A percentile compares a stretch with the other conserved stretches of the same genome.
Conservation (phyloP, 495 filamentous ascomycete genomes). For the Penicillium diatomitis region DNA sequence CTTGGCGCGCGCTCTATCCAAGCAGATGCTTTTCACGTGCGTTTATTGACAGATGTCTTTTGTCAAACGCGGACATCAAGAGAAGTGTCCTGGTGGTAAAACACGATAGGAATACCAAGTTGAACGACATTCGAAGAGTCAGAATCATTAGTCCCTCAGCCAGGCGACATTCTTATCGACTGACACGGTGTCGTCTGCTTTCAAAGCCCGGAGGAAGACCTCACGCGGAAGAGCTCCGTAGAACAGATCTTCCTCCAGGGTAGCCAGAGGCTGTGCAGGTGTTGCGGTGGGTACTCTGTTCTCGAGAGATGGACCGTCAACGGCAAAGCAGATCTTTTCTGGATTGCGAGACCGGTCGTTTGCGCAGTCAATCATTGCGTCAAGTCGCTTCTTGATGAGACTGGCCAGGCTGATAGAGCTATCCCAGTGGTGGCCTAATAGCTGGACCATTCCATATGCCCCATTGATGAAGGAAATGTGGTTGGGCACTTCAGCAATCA, state of each 20-base stretch:
- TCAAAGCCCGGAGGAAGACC: constrained; percentile 25
- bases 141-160: constrained; percentile 17
- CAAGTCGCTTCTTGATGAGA: constrained; percentile 22
- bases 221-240: constrained; percentile 26
- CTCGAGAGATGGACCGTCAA: constrained; percentile 25
- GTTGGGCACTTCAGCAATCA: constrained; percentile 24
- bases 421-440: constrained; percentile 27
- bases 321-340: constrained; percentile 25
- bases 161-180: constrained; percentile 20
- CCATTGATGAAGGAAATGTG: constrained; percentile 39
- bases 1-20: no score
- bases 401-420: constrained; percentile 19
- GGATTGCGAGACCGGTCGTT: constrained; percentile 15
- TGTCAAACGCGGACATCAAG: no score
- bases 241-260: constrained; percentile 25
- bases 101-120: no score
- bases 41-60: no score
- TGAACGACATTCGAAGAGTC: no score
- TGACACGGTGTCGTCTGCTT: constrained; percentile 16
- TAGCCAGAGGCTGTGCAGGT: constrained; percentile 6
- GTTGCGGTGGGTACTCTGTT: constrained; percentile 19
- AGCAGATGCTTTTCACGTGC: no score
- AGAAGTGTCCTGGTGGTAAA: no score
- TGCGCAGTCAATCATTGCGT: constrained; percentile 19
- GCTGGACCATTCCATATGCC: constrained; percentile 28